Base-by-base conservation (phyloP, 2,329 filamentous ascomycete genomes). In the Penicillium sp. region DNA sequence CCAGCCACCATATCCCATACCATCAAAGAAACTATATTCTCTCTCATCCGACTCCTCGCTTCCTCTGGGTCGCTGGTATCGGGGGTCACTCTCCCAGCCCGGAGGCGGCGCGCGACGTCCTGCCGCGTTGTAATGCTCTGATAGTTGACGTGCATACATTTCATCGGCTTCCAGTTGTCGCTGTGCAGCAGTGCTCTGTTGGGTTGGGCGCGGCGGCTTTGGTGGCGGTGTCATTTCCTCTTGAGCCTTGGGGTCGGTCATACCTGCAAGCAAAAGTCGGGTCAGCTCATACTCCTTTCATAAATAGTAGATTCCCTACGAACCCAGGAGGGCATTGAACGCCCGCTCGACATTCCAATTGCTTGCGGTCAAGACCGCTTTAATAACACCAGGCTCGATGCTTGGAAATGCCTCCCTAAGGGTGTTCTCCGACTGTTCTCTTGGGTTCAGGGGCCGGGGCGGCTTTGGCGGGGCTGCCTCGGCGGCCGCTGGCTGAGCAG, bases 361-460 rank as follows among this genome's bases (percentile, higher is more conserved):
- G 73, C 94, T 97, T 15, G 94, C 94, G 25, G 85, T 83, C 63
- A 99, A 78, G 0, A 99, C 89, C 31, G 94, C 94, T 75, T 88
- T 96, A 74, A 99, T 85, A 47, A 99, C 89, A 44, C 86, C 75
- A 8, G 78, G 73, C 53, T 99, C 94, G 60, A 97, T 90, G 55
- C 80, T 83, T 0, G 94, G 94, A 69, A 99, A 99, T 0, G 94
- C 94, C 75, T 99, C 94, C 74, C 91, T 93, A 55, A 99, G 81
- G 4, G 92, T 97, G 68, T 86, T 85, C 76, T 93, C 89, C 48
- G 91, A 92, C 79, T 96, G 89, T 75, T 96, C 88, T 60, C 88
- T 84, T 62, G 94, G 89, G 63, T 86, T 90, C 69, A 91, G 70
- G 47, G 93, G 93, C 58, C 93, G 86, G 35, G 92, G 92, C 33